These are phyloP conservation scores for Byssoonygena ceratinophila DNA, from an alignment of 2,329 filamentous ascomycete genomes.

Conservation along the genomic window DNA sequence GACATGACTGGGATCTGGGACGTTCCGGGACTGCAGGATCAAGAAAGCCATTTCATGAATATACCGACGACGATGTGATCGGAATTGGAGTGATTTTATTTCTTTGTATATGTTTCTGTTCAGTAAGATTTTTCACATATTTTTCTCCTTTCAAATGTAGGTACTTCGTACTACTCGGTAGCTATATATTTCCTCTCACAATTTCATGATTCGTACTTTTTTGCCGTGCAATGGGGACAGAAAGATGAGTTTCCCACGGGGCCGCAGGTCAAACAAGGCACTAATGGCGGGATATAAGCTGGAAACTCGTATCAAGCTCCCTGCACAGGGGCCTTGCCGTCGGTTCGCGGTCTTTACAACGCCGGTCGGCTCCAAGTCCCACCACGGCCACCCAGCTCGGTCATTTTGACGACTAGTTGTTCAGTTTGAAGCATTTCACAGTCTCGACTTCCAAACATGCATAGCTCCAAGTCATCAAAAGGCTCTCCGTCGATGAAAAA, in stretches of 20 bases:
- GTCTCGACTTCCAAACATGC: no score
- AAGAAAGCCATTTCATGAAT: slow-evolving; percentile 14
- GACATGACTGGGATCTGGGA: slow-evolving; percentile 40
- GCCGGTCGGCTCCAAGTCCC: background rate
- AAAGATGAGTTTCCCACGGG: slow-evolving; percentile 1
- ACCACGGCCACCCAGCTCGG: background rate
- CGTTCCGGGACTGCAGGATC: slow-evolving; percentile 27
- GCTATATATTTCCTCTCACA: no score
- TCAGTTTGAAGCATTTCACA: no score
- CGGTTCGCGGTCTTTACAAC: background rate
- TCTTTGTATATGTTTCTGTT: background rate
- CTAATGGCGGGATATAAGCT: background rate
- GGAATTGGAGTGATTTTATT: background rate
- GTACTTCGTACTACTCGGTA: no score
- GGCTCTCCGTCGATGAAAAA: background rate
- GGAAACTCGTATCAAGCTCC: background rate
- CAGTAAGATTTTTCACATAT: background rate
- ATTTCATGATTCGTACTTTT: no score
- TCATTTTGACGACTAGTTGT: no score
- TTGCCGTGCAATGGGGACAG: background rate
- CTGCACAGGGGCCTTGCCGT: background rate
- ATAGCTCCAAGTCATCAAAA: background rate
- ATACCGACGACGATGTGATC: slow-evolving; percentile 7
- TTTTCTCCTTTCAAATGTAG: background rate
- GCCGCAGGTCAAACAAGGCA: background rate